Evolutionary conservation across 495 filamentous ascomycete species (phyloP).

Genomic region (Bacidia rubella): DNA sequence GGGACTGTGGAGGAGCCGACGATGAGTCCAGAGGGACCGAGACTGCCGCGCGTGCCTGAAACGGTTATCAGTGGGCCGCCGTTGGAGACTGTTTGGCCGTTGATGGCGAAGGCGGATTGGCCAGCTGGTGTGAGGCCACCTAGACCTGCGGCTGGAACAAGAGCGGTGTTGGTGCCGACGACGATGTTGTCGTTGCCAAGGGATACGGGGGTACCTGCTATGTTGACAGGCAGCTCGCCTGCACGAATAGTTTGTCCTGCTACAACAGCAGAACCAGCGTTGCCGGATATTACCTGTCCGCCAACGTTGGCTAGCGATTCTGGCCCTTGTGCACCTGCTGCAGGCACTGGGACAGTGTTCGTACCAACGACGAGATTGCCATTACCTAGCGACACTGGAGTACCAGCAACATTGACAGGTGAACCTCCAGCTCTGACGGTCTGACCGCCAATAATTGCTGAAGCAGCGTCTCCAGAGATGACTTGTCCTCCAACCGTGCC

Average conservation of each 20-base stretch:
- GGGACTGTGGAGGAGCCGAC: slow-evolving; percentile 5
- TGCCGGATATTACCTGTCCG: background rate
- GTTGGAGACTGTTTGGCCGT: background rate
- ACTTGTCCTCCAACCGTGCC: background rate
- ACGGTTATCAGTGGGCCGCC: slow-evolving; percentile 1
- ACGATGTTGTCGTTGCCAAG: background rate
- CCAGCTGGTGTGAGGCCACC: background rate
- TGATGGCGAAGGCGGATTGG: background rate
- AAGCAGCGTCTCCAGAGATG: background rate
- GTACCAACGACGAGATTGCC: slow-evolving; percentile 4
- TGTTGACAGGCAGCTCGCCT: background rate
- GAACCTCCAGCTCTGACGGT: slow-evolving; percentile 15
- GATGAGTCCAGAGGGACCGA: background rate
- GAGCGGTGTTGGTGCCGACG: background rate
- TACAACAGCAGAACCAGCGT: background rate
- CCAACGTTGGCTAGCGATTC: background rate
- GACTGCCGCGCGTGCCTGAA: slow-evolving; percentile 8
- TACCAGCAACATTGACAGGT: slow-evolving; percentile 15
- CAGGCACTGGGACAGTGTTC: background rate
- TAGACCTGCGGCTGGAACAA: background rate
- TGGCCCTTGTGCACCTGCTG: background rate
- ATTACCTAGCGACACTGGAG: slow-evolving; percentile 7
- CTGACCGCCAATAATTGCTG: slow-evolving; percentile 8
- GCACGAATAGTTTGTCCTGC: background rate
- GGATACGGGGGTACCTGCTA: background rate